phyloP scores from a whole-genome alignment of 75 land plant species.

The Pinus taeda region DNA sequence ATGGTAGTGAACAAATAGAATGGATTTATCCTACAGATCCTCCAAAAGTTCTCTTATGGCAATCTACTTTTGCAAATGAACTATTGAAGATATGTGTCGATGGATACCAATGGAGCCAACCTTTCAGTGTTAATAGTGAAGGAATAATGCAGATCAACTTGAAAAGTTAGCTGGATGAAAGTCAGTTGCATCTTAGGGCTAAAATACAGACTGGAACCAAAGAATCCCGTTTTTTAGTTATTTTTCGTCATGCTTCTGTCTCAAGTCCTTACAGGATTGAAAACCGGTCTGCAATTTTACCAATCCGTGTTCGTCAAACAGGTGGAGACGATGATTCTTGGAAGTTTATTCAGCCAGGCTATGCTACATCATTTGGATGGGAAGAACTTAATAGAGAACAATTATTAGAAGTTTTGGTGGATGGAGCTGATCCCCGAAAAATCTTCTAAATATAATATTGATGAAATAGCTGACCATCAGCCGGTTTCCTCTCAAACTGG shows the following conservation, averaged over 20 bases:
- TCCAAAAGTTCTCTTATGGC: constrained; percentile 76
- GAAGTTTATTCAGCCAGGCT: constrained; percentile 63
- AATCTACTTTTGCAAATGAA: constrained; percentile 51
- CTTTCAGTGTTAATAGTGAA: constrained; percentile 74
- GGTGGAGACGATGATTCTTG: constrained; percentile 72
- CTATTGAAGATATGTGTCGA: constrained; percentile 71
- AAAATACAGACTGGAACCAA: constrained; percentile 77
- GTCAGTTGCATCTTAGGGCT: constrained; percentile 34
- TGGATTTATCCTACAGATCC: constrained; percentile 73
- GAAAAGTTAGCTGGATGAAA: constrained; percentile 31
- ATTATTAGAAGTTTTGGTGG: constrained; percentile 63
- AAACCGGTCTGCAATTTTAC: constrained; percentile 71
- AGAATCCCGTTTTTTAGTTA: constrained; percentile 69
- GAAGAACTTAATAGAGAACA: constrained; percentile 79
- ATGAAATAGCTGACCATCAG: constrained; percentile 67
- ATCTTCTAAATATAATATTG: constrained; percentile 69
- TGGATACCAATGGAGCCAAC: constrained; percentile 82
- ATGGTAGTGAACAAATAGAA: constrained; percentile 40
- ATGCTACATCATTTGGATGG: constrained; percentile 86
- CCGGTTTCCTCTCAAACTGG: constrained; percentile 34
- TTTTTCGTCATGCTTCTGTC: constrained; percentile 64
- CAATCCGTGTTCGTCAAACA: constrained; percentile 76
- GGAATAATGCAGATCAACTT: constrained; percentile 59
- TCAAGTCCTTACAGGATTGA: constrained; percentile 94
- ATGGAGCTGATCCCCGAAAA: constrained; percentile 48